These are phyloP conservation scores for Capronia epimyces DNA, from an alignment of 2,329 filamentous ascomycete species.

Conservation along the genomic window DNA sequence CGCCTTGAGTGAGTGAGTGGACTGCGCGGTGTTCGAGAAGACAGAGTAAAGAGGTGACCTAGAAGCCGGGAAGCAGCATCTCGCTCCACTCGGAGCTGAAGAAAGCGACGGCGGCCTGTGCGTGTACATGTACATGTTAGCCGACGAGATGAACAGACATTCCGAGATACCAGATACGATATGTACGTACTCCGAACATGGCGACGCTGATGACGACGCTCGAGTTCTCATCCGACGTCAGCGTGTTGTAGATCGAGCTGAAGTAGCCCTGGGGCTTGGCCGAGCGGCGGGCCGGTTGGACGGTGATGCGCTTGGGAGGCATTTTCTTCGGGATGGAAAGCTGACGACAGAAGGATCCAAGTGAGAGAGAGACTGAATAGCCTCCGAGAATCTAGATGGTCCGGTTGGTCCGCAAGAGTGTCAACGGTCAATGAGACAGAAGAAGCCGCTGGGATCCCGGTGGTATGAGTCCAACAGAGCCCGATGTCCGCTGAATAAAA, in stretches of 20 bases:
- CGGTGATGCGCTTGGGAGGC: slow-evolving; percentile 57
- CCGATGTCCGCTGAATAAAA: background rate
- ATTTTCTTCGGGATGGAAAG: slow-evolving; percentile 41
- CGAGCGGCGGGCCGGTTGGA: slow-evolving; percentile 43
- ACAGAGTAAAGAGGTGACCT: background rate
- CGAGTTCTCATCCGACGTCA: slow-evolving; percentile 64
- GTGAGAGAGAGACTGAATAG: background rate
- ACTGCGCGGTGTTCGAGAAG: too few species aligned
- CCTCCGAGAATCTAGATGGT: too few species aligned
- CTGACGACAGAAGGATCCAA: background rate
- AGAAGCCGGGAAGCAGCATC: slow-evolving; percentile 55
- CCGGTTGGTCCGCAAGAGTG: background rate
- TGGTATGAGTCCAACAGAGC: background rate
- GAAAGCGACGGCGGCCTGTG: slow-evolving; percentile 59
- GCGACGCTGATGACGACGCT: slow-evolving; percentile 63
- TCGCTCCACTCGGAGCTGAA: slow-evolving; percentile 64
- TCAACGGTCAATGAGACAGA: background rate
- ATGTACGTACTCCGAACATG: slow-evolving; percentile 59
- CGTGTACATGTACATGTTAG: slow-evolving; percentile 9
- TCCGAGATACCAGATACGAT: background rate
- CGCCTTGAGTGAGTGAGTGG: too few species aligned
- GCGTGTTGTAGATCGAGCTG: slow-evolving; percentile 54
- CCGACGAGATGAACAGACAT: slow-evolving; percentile 2
- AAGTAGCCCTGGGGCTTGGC: slow-evolving; percentile 50
- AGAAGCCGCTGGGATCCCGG: too few species aligned